phyloP scores from a whole-genome alignment of 257 asterid genomes.

The Salvia rosmarinus region DNA sequence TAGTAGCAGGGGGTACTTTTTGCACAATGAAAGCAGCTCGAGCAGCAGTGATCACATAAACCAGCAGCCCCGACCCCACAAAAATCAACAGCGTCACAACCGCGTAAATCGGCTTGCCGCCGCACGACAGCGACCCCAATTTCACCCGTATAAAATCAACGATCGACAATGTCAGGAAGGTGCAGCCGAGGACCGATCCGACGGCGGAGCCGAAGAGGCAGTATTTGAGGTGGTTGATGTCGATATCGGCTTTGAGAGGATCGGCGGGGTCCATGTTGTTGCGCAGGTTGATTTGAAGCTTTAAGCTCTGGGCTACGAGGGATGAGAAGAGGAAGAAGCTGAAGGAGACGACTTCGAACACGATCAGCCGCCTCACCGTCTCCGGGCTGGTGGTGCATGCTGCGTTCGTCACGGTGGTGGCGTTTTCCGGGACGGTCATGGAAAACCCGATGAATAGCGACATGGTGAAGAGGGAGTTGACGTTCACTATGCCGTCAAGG shows the following conservation, averaged over 20 bases:
- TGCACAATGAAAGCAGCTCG: not conserved
- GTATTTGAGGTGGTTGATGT: not conserved
- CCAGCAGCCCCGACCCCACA: not conserved
- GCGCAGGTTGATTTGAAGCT: not conserved
- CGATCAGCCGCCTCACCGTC: too few relatives aligned
- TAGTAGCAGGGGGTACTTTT: too few relatives aligned
- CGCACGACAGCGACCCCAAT: too few relatives aligned
- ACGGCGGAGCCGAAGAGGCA: constrained; percentile 16
- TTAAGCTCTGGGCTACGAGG: too few relatives aligned
- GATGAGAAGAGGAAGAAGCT: too few relatives aligned
- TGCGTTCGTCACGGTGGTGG: not conserved
- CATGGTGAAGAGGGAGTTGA: constrained; percentile 50
- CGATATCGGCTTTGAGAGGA: not conserved
- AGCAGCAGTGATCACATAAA: not conserved
- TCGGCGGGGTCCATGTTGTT: constrained; percentile 11
- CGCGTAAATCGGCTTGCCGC: constrained; percentile 12
- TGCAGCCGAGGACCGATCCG: constrained; percentile 8
- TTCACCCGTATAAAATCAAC: constrained; percentile 6
- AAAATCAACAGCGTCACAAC: not conserved
- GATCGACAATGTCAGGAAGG: not conserved
- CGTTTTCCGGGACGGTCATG: constrained; percentile 14
- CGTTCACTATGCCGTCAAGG: constrained; percentile 45
- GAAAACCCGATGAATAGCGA: constrained; percentile 45
- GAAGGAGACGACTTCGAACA: too few relatives aligned
- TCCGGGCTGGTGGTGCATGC: not conserved